phyloP scores from a whole-genome alignment of 306 rosid genomes.

The Dicorynia guianensis region DNA sequence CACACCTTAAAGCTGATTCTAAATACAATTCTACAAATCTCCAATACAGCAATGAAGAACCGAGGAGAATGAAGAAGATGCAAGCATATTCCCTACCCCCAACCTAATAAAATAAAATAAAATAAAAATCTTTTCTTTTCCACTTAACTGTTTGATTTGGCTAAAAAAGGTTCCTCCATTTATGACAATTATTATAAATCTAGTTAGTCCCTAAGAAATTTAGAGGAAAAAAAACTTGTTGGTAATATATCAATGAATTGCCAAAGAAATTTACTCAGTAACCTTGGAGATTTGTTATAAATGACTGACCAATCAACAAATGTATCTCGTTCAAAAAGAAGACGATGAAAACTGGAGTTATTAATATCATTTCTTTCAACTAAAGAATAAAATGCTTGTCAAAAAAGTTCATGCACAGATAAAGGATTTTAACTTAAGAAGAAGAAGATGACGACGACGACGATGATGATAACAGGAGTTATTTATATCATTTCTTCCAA shows the following conservation, averaged over 20 bases:
- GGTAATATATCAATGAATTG: neutral
- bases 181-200: neutral
- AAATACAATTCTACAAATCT: neutral
- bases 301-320: neutral
- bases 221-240: neutral
- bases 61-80: neutral
- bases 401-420: neutral
- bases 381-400: neutral
- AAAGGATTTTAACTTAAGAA: neutral
- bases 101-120: no score
- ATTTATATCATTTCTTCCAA: neutral
- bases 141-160: neutral
- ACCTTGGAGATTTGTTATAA: neutral
- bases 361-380: neutral
- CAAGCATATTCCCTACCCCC: neutral
- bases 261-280: neutral
- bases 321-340: neutral
- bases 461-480: neutral
- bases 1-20: neutral
- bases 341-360: neutral
- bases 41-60: neutral
- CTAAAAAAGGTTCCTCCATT: neutral
- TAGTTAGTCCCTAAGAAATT: neutral
- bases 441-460: no score
- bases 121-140: no score